Evolutionary conservation across 768 basidiomycete species (phyloP), one percentile per base, ranked within the genome.

Genomic region (Russula griseocarnosa): DNA sequence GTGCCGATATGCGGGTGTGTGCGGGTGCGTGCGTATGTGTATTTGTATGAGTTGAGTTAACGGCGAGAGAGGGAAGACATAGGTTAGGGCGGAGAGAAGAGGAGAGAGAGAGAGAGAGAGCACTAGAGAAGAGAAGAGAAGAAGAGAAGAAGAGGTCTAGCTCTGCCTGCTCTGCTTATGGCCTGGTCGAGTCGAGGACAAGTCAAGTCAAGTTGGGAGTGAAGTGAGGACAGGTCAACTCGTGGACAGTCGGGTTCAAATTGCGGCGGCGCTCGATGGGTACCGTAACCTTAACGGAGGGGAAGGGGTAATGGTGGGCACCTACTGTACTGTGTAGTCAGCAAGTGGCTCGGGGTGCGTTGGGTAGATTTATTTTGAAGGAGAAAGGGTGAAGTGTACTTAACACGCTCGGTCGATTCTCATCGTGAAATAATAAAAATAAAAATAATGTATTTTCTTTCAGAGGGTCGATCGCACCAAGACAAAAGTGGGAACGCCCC

Each of bases 231-330:
- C 22, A 47, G 46, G 30, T 22, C 42, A 24, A 18, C 13, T 11
- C 5, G 16, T 20, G 36, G 59, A 44, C 59, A 60, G 60, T 53
- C 34, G 6, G 47, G 58, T 22, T 38, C 46, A 58, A 57, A 49
- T 61, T 55, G 59, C 60, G 40, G 59, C 63, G 63, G 59, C 63
- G 63, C 63, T 51, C 59, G 49, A 60, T 50, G 47, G 49, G 63
- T 47, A 30, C 30, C 30, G 30, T 46, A 56, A 52, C 54, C 60
- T 56, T n/a, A n/a, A 46, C n/a, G n/a, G 44, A 42, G 61, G 51
- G 66, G 66, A 52, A 44, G 13, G 26, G n/a, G n/a, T n/a, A n/a
- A n/a, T 20, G 11, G 10, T n/a, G 16, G 47, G 24, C 11, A 65
- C 59, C 54, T 61, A 65, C 63, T 34, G 14, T 50, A 36, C 5